phyloP scores from a whole-genome alignment of 1,139 yeast species.

The Hyphopichia khmerensis region DNA sequence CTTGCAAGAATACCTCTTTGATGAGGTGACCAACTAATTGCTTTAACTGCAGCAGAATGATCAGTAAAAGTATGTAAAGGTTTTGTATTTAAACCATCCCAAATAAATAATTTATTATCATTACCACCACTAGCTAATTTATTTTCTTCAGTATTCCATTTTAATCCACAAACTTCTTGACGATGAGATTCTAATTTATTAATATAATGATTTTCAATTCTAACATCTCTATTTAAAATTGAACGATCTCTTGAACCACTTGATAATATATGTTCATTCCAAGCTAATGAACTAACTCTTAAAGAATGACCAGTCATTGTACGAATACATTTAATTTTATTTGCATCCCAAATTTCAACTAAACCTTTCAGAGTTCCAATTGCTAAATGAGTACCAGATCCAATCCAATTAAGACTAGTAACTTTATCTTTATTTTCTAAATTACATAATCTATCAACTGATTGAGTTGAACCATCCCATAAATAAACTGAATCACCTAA shows the following conservation, averaged over 20 bases:
- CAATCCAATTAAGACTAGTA: constrained; percentile 91
- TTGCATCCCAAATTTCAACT: constrained; percentile 95
- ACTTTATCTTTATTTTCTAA: constrained; percentile 60
- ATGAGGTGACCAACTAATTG: constrained; percentile 97
- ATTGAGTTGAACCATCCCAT: constrained; percentile 88
- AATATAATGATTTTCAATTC: constrained; percentile 81
- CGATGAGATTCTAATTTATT: constrained; percentile 72
- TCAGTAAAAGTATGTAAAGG: constrained; percentile 78
- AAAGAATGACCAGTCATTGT: constrained; percentile 90
- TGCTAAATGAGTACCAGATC: constrained; percentile 90
- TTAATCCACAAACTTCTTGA: constrained; percentile 95
- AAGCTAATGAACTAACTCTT: constrained; percentile 83
- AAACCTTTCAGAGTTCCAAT: constrained; percentile 85
- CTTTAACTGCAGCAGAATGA: constrained; percentile 95
- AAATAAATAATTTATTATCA: constrained; percentile 79
- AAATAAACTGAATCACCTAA: constrained; percentile 83
- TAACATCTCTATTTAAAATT: constrained; percentile 86
- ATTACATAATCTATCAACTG: constrained; percentile 79
- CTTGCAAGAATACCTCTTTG: constrained; percentile 90
- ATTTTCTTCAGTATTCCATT: constrained; percentile 89
- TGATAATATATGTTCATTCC: constrained; percentile 89
- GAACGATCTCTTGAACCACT: constrained; percentile 87
- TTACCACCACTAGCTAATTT: constrained; percentile 92
- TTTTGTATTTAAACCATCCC: constrained; percentile 75
- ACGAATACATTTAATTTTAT: constrained; percentile 77